Evolutionary conservation across 306 rosid species (phyloP).

Genomic region (Castanopsis chinensis): DNA sequence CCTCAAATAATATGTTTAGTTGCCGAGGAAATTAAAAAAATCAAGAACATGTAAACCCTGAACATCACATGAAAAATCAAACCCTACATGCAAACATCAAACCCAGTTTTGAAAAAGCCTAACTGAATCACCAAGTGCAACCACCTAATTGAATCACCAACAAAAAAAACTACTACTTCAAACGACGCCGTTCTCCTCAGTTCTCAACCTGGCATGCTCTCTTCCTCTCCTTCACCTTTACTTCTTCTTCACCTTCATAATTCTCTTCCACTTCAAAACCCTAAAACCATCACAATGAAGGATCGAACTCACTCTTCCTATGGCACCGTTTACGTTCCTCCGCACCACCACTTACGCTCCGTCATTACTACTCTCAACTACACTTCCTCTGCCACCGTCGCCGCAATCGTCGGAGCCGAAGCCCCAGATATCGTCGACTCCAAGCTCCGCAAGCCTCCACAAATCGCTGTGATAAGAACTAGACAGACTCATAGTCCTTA

Average conservation of each 20-base stretch:
- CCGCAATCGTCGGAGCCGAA: too few species aligned
- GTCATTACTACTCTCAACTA: too few species aligned
- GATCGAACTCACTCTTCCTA: conserved; percentile 72
- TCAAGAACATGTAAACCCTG: too few species aligned
- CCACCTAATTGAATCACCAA: too few species aligned
- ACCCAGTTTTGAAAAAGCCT: too few species aligned
- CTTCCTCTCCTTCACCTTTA: neutral
- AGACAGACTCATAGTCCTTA: conserved; percentile 5
- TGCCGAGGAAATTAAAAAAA: too few species aligned
- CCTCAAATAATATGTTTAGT: too few species aligned
- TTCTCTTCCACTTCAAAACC: conserved; percentile 27
- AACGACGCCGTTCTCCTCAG: conserved; percentile 29
- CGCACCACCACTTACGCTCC: conserved; percentile 82
- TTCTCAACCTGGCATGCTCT: conserved; percentile 39
- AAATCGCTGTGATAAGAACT: conserved; percentile 21
- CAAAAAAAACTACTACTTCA: neutral
- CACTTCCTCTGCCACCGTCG: too few species aligned
- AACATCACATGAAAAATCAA: too few species aligned
- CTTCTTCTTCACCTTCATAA: neutral
- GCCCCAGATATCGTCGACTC: conserved; percentile 30
- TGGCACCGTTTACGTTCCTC: conserved; percentile 78
- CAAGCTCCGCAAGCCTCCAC: conserved; percentile 37
- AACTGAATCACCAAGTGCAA: too few species aligned
- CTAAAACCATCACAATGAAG: conserved; percentile 67
- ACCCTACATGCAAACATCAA: too few species aligned